Percentiles rank a stretch among this genome's conserved stretches.
Conservation (phyloP, 1,284 basidiomycete species). For the Neolentinus lepideus region DNA sequence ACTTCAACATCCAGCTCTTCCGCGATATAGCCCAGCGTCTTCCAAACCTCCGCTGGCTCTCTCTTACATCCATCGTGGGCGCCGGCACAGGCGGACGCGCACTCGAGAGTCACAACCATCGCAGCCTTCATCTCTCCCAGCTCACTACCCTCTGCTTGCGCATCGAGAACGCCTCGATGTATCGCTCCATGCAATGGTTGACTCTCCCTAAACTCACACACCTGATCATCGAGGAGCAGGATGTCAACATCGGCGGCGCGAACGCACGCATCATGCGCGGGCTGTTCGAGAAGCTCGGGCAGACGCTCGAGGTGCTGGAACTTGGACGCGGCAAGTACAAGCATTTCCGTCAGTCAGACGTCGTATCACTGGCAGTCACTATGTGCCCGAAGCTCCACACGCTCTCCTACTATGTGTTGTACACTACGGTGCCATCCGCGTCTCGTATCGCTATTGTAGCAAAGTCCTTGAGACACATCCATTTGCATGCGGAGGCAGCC, state of each 20-base stretch:
- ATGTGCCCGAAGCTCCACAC: slow-evolving; percentile 38
- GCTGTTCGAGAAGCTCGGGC: slow-evolving; percentile 43
- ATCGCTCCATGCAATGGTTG: slow-evolving; percentile 44
- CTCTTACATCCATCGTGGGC: not conserved
- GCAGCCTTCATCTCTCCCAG: slow-evolving; percentile 21
- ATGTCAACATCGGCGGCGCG: slow-evolving; percentile 20
- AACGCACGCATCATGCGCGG: slow-evolving; percentile 23
- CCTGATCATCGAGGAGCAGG: slow-evolving; percentile 32
- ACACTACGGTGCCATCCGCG: slow-evolving; percentile 24
- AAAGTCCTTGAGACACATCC: slow-evolving; percentile 33
- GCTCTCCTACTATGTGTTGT: slow-evolving; percentile 52
- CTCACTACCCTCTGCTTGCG: slow-evolving; percentile 49
- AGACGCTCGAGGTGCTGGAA: slow-evolving; percentile 46
- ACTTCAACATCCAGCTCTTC: not conserved
- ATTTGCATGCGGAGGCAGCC: slow-evolving; percentile 39
- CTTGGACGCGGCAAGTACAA: slow-evolving; percentile 50
- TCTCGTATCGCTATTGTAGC: slow-evolving; percentile 2
- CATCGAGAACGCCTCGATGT: slow-evolving; percentile 39
- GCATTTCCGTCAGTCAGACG: slow-evolving; percentile 29
- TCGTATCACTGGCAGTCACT: slow-evolving; percentile 36
- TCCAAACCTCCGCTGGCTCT: not conserved
- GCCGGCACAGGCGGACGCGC: not conserved
- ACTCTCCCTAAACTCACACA: slow-evolving; percentile 42
- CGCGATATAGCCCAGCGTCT: not conserved
- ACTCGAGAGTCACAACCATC: slow-evolving; percentile 10